Conservation (phyloP, 305 asterid species). For the Fraxinus velutina region DNA sequence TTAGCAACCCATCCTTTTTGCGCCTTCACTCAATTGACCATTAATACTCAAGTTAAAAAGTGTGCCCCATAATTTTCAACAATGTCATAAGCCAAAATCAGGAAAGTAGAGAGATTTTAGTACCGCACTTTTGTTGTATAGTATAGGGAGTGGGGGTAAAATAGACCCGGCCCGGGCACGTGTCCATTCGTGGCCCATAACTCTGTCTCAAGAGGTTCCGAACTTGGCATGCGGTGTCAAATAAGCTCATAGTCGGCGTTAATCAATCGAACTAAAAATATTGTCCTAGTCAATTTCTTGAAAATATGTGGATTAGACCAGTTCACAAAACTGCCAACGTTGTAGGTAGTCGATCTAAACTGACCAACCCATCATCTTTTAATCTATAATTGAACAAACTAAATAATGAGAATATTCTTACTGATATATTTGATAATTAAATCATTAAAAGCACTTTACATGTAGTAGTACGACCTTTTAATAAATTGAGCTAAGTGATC, state of each 20-base stretch:
- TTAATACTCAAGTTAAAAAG: neutral
- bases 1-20: neutral
- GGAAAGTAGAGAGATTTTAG: neutral
- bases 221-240: neutral
- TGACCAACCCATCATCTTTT: neutral
- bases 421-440: neutral
- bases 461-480: neutral
- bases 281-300: neutral
- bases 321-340: neutral
- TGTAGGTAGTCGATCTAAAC: neutral
- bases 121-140: neutral
- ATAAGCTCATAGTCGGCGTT: neutral
- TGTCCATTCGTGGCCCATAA: neutral
- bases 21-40: neutral
- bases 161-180: neutral
- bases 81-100: neutral
- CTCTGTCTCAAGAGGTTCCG: neutral
- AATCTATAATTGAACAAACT: neutral
- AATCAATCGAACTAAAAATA: neutral
- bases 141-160: neutral
- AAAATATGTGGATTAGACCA: neutral
- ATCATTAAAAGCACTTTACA: neutral
- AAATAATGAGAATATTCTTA: neutral
- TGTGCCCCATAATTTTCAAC: neutral
- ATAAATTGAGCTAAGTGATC: neutral